Conservation (phyloP, 768 basidiomycete species). For the Pleurotus pulmonarius region DNA sequence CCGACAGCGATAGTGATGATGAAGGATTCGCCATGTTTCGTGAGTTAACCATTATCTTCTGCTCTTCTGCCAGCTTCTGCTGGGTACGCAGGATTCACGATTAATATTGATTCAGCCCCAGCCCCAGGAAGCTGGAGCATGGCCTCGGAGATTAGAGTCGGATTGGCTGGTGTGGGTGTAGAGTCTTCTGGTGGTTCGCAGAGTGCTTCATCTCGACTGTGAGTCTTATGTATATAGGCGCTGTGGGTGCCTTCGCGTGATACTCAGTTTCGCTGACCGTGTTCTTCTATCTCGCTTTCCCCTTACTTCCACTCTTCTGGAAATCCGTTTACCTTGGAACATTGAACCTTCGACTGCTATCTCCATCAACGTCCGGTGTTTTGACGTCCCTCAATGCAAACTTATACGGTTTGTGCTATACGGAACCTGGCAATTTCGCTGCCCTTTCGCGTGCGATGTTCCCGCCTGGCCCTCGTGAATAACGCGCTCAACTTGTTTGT, state of each 20-base stretch:
- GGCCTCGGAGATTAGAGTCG: conserved; percentile 7
- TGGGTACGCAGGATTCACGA: background rate
- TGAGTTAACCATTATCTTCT: background rate
- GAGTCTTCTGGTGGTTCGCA: background rate
- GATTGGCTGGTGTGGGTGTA: conserved; percentile 1
- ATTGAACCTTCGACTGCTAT: no score
- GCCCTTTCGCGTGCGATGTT: no score
- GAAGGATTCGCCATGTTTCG: background rate
- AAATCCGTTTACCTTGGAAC: no score
- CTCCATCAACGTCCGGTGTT: no score
- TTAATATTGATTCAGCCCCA: background rate
- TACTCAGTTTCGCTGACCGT: no score
- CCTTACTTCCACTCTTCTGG: no score
- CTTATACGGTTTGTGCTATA: no score
- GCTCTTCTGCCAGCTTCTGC: background rate
- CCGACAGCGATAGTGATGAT: conserved; percentile 5
- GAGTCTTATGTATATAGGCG: conserved; percentile 1
- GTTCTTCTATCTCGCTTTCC: no score
- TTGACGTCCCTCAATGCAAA: no score
- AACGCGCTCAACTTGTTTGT: background rate
- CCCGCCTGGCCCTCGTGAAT: no score
- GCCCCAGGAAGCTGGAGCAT: background rate
- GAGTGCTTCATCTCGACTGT: background rate
- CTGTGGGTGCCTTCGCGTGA: background rate
- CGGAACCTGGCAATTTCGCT: no score